phyloP scores from a whole-genome alignment of 2,329 filamentous ascomycete species.

The Paraphaeosphaeria sporulosa region DNA sequence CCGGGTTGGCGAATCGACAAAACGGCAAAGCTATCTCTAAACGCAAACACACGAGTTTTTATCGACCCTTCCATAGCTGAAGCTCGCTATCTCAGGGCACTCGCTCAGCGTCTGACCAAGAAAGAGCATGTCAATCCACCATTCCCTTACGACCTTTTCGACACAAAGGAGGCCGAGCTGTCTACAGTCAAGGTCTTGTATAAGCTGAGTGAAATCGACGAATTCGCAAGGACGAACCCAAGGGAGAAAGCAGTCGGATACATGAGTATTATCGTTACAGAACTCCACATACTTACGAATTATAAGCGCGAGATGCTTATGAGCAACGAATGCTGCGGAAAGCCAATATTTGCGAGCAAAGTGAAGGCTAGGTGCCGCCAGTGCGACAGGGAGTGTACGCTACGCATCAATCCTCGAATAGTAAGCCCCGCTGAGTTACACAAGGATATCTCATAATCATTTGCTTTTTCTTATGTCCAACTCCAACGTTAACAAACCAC shows the following conservation, averaged over 20 bases:
- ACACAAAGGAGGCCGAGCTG: constrained; percentile 27
- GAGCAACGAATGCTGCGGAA: constrained; percentile 60
- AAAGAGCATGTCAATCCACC: constrained; percentile 60
- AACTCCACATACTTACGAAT: constrained; percentile 51
- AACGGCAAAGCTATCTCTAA: constrained; percentile 47
- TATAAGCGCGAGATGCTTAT: constrained; percentile 55
- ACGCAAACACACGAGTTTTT: constrained; percentile 59
- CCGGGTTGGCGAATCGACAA: constrained; percentile 51
- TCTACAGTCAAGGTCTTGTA: constrained; percentile 49
- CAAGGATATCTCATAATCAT: not conserved
- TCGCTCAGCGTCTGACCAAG: constrained; percentile 57
- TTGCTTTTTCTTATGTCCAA: not conserved
- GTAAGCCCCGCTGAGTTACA: constrained; percentile 29
- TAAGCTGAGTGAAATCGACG: constrained; percentile 55
- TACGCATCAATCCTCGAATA: constrained; percentile 54
- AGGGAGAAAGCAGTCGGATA: constrained; percentile 53
- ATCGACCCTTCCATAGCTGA: constrained; percentile 64
- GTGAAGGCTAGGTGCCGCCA: constrained; percentile 49
- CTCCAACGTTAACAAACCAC: constrained; percentile 1
- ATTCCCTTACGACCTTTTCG: constrained; percentile 52
- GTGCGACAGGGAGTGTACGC: constrained; percentile 45
- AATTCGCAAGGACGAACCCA: constrained; percentile 40
- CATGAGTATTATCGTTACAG: constrained; percentile 54
- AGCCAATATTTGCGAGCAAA: constrained; percentile 62
- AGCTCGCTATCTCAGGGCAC: constrained; percentile 61